Evolutionary conservation across 2,329 filamentous ascomycete genomes (phyloP), one percentile per base, ranked within the genome.

Genomic region (Pyricularia grisea): DNA sequence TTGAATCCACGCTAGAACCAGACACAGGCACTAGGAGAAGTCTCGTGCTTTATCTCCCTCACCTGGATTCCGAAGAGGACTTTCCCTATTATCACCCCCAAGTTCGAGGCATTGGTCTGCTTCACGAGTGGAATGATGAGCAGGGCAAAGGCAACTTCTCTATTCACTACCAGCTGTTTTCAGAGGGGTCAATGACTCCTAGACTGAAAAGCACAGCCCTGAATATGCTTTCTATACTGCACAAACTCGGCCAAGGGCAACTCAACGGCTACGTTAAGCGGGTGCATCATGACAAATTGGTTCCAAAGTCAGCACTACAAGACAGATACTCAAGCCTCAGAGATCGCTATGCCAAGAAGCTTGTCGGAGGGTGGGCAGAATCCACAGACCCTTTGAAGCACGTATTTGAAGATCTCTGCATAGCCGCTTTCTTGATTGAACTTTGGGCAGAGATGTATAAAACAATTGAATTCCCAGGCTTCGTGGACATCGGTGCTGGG

Each of bases 401-500:
- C 76, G 93, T 98, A 2, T 98, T 97, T 78, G 95, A 99, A 77
- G 94, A 98, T 76, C 81, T 99, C 25, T 87, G 88, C 4, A 97
- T 99, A 71, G 92, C 94, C 0, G 92, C 94, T 0, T 99, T 97
- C 74, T 81, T 98, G 67, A 92, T 98, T 30, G 94, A 97, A 80
- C 81, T 98, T 2, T 99, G 95, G 95, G 80, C 82, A 14, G 88
- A 90, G 70, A 94, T 97, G 89, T 98, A 98, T 76, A 75, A 74
- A 55, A 76, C 76, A 61, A 70, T 66, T 0, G 71, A 73, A 0
- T 97, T 97, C 74, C 92, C 93, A 0, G 94, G 94, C 0, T 99
- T 98, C 74, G 92, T 97, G 25, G 95, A 99, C 75, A 93, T 99
- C 65, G 95, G 94, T 5, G 98, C 95, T 76, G 95, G 95, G 1